phyloP scores from a whole-genome alignment of 2,329 filamentous ascomycete genomes.

The Phaeosphaeriaceae sp. region DNA sequence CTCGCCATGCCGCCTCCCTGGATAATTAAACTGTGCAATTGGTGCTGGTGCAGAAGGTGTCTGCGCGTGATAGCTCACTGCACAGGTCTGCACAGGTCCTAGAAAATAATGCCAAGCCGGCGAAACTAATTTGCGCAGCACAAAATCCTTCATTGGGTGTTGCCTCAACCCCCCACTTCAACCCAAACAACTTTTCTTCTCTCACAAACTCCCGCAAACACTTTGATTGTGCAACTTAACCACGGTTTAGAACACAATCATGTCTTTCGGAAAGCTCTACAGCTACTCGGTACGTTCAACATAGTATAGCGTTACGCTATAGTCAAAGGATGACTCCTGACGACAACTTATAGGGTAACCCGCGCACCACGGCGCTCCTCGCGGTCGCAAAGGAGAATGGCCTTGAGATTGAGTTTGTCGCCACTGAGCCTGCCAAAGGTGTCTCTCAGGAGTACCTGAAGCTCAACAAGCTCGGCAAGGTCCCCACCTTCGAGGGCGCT shows the following conservation, averaged over 20 bases:
- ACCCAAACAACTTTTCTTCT: constrained; percentile 37
- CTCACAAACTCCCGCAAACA: constrained; percentile 27
- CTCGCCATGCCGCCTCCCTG: constrained; percentile 35
- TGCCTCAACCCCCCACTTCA: constrained; percentile 27
- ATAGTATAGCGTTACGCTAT: constrained; percentile 2
- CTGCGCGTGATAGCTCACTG: constrained; percentile 9
- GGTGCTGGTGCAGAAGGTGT: constrained; percentile 7
- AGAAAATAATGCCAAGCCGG: constrained; percentile 23
- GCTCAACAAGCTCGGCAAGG: constrained; percentile 85
- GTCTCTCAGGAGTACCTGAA: constrained; percentile 79
- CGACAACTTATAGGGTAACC: constrained; percentile 70
- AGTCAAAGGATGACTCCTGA: constrained; percentile 32
- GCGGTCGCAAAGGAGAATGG: constrained; percentile 98
- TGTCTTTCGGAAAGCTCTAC: constrained; percentile 99
- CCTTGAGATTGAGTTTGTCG: constrained; percentile 85
- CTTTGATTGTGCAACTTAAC: constrained; percentile 39
- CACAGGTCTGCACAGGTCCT: constrained; percentile 13
- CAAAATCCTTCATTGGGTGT: constrained; percentile 26
- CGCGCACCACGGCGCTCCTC: constrained; percentile 85
- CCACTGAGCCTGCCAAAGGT: constrained; percentile 69
- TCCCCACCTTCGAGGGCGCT: constrained; percentile 89
- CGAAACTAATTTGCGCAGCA: constrained; percentile 33
- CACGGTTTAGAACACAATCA: constrained; percentile 60
- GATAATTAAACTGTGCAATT: constrained; percentile 8
- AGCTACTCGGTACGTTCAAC: constrained; percentile 65